These are phyloP conservation scores for Xylaria sp. DNA, from an alignment of 495 filamentous ascomycete genomes.

Conservation along the genomic window DNA sequence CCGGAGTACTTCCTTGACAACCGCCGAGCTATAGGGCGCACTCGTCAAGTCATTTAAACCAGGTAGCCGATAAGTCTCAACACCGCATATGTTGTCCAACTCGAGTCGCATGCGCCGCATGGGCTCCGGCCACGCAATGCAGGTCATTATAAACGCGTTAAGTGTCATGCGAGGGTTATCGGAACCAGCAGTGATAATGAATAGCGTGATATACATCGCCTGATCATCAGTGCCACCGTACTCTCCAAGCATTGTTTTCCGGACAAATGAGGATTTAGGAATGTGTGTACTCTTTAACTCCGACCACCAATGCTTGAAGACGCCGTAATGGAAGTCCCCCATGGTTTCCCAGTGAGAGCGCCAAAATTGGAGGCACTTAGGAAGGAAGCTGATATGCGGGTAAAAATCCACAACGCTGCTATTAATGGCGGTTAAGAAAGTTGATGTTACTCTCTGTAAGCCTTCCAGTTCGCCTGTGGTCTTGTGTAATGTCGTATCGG, in stretches of 20 bases:
- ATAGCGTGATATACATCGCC: conserved; percentile 52
- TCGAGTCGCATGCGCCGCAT: conserved; percentile 43
- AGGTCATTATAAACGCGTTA: conserved; percentile 49
- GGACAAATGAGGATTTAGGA: conserved; percentile 39
- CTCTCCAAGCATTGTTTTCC: conserved; percentile 47
- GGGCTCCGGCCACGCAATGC: conserved; percentile 40
- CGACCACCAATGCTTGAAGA: conserved; percentile 49
- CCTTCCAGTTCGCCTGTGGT: conserved; percentile 36
- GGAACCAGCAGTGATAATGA: conserved; percentile 52
- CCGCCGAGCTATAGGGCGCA: conserved; percentile 56
- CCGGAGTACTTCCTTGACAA: conserved; percentile 62
- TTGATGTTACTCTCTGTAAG: conserved; percentile 38
- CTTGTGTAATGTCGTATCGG: conserved; percentile 9
- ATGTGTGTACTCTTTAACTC: conserved; percentile 27
- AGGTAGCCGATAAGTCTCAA: conserved; percentile 44
- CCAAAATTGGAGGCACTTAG: conserved; percentile 51
- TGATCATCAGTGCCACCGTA: conserved; percentile 50
- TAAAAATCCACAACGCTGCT: conserved; percentile 50
- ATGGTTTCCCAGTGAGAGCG: conserved; percentile 43
- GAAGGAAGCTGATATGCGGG: conserved; percentile 45
- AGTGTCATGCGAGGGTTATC: conserved; percentile 53
- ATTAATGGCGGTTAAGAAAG: conserved; percentile 41
- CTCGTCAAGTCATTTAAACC: conserved; percentile 53
- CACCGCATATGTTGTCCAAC: conserved; percentile 49
- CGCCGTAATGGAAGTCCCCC: conserved; percentile 39